Evolutionary conservation across 148 eudicot genomes (phyloP).

Genomic region (Mesembryanthemum crystallinum): DNA sequence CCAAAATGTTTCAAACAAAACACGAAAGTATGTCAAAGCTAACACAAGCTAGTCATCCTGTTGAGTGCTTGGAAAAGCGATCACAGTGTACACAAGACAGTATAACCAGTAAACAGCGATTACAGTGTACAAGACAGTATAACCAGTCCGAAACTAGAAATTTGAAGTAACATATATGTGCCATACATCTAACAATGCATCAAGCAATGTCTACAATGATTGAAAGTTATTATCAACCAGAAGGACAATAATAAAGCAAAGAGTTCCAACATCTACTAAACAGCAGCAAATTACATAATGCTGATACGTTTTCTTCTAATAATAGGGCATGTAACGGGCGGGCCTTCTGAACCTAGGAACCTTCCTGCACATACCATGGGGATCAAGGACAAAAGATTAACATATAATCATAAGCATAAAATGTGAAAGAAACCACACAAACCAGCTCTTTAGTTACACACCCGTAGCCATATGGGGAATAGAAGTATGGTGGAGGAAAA

Average conservation of each 20-base stretch:
- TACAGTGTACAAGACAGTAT: neutral
- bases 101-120: neutral
- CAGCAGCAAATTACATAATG: neutral
- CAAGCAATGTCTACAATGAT: neutral
- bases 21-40: no score
- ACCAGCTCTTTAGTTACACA: conserved; percentile 15
- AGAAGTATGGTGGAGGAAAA: conserved; percentile 48
- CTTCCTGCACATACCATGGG: conserved; percentile 47
- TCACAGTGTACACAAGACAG: no score
- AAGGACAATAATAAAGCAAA: neutral
- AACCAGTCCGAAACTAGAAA: neutral
- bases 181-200: conserved; percentile 4
- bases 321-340: conserved; percentile 83
- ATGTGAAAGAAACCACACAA: neutral
- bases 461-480: conserved; percentile 79
- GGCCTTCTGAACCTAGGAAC: conserved; percentile 89
- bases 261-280: neutral
- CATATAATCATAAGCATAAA: neutral
- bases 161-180: neutral
- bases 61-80: no score
- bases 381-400: neutral
- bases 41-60: no score
- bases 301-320: conserved; percentile 33
- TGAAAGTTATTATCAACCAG: conserved; percentile 13
- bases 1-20: neutral